These are phyloP conservation scores for Neofusicoccum sp. DNA, from an alignment of 2,329 filamentous ascomycete genomes.

Conservation along the genomic window DNA sequence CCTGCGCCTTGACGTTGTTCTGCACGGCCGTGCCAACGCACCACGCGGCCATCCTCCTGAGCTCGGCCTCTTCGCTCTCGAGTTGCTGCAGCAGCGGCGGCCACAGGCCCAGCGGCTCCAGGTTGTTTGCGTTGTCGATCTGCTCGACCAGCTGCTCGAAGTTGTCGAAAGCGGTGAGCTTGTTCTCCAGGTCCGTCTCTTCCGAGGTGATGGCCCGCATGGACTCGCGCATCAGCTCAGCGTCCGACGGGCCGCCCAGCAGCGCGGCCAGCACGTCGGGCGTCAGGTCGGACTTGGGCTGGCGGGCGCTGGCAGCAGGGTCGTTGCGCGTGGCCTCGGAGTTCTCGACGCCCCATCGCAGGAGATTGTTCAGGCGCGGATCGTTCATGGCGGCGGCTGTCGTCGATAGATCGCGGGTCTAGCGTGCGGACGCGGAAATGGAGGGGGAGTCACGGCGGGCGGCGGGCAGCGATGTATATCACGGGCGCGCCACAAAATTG, in stretches of 20 bases:
- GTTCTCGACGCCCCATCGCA: constrained; percentile 77
- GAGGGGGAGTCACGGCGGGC: neutral
- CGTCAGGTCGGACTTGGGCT: constrained; percentile 55
- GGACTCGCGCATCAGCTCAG: constrained; percentile 84
- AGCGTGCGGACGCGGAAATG: neutral
- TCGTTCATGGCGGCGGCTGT: constrained; percentile 49
- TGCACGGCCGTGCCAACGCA: constrained; percentile 93
- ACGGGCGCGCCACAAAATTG: constrained; percentile 7
- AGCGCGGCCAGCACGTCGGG: constrained; percentile 72
- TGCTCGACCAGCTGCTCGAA: constrained; percentile 90
- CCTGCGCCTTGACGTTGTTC: constrained; percentile 88
- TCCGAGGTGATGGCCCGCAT: constrained; percentile 74
- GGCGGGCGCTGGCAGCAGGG: constrained; percentile 32
- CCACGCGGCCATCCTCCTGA: constrained; percentile 89
- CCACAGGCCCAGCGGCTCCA: constrained; percentile 80
- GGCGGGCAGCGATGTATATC: constrained; percentile 12
- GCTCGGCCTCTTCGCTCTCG: constrained; percentile 66
- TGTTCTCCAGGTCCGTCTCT: constrained; percentile 71
- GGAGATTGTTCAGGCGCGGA: constrained; percentile 72
- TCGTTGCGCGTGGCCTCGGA: constrained; percentile 49
- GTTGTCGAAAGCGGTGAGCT: constrained; percentile 87
- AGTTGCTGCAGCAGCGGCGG: constrained; percentile 74
- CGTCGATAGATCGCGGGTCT: neutral
- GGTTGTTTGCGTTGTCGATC: constrained; percentile 96
- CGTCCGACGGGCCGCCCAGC: constrained; percentile 83